These are phyloP conservation scores for Coprinopsis marcescibilis DNA, from an alignment of 768 basidiomycete genomes.

Conservation along the genomic window DNA sequence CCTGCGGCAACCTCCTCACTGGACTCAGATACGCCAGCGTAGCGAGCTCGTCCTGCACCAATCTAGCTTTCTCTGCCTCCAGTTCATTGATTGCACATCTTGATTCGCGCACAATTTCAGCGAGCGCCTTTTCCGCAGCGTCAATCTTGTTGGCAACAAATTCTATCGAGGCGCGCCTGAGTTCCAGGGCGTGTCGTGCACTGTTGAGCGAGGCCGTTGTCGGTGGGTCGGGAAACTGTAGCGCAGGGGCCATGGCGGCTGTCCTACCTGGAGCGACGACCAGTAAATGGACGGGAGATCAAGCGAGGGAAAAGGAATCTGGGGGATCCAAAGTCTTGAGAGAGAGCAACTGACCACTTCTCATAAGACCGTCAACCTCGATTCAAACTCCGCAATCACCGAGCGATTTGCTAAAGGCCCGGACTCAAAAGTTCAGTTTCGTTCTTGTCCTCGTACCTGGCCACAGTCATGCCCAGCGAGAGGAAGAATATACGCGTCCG, in stretches of 20 bases:
- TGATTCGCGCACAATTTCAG: conserved; percentile 52
- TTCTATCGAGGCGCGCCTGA: conserved; percentile 25
- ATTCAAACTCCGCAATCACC: conserved; percentile 20
- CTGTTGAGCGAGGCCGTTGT: conserved; percentile 46
- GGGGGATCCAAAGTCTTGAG: background rate
- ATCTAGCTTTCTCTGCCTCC: conserved; percentile 36
- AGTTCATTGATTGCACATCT: conserved; percentile 49
- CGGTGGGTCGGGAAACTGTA: conserved; percentile 49
- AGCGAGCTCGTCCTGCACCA: conserved; percentile 44
- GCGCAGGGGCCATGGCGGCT: background rate
- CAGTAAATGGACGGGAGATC: no score
- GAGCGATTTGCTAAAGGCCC: no score
- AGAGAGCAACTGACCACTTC: conserved; percentile 9
- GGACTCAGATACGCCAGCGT: conserved; percentile 67
- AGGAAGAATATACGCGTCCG: background rate
- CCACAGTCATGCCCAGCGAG: no score
- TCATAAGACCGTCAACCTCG: conserved; percentile 9
- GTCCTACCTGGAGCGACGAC: conserved; percentile 16
- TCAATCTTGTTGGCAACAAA: conserved; percentile 43
- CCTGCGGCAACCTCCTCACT: conserved; percentile 63
- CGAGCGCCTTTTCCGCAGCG: conserved; percentile 48
- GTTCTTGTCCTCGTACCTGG: background rate
- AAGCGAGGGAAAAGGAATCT: no score
- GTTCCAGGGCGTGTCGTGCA: conserved; percentile 43
- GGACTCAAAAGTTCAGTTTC: no score